Evolutionary conservation across 805 yeast species (phyloP).

Genomic region (Brettanomyces nanus): DNA sequence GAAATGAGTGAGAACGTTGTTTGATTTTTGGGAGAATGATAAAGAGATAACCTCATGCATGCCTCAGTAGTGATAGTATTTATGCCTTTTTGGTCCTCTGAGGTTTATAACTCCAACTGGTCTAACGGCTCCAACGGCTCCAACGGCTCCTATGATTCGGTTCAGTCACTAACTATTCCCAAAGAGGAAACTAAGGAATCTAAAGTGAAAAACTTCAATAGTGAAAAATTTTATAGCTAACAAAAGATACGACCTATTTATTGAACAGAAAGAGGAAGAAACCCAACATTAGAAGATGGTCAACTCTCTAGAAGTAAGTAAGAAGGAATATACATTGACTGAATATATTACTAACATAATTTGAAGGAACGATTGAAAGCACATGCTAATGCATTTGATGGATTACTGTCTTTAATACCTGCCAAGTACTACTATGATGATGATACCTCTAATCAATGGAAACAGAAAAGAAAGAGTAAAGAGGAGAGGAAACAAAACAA

Average conservation of each 20-base stretch:
- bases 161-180: too few species aligned
- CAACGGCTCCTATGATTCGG: too few species aligned
- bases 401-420: conserved; percentile 82
- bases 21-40: conserved; percentile 64
- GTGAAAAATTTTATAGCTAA: too few species aligned
- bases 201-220: too few species aligned
- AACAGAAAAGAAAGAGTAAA: conserved; percentile 67
- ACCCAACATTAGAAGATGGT: too few species aligned
- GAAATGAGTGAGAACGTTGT: conserved; percentile 72
- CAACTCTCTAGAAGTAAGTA: conserved; percentile 12
- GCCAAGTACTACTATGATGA: conserved; percentile 92
- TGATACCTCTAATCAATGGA: conserved; percentile 86
- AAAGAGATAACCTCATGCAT: conserved; percentile 75
- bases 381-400: conserved; percentile 79
- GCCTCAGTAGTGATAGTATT: background rate
- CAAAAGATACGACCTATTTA: too few species aligned
- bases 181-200: too few species aligned
- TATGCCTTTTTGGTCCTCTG: background rate
- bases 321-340: background rate
- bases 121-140: too few species aligned
- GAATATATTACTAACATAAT: conserved; percentile 2
- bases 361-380: conserved; percentile 63
- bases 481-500: conserved; percentile 54
- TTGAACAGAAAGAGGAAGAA: too few species aligned
- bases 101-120: too few species aligned